Evolutionary conservation across 1,139 yeast species (phyloP).

Genomic region (Chernovozyma sophiae-reginae): DNA sequence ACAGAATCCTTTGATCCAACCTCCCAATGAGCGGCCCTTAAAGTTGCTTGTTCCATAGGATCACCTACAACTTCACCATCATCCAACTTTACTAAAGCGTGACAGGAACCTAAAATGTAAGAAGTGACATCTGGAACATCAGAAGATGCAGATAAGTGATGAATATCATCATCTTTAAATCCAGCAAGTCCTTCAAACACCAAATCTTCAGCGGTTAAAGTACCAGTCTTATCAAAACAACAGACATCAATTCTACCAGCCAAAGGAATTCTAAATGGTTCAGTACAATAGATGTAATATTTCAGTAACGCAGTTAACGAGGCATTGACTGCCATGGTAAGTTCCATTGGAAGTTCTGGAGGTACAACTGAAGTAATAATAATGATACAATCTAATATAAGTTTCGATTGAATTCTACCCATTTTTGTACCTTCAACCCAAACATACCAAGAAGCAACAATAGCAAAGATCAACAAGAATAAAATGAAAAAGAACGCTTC

Average conservation of each 20-base stretch:
- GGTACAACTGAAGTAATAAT: conserved; percentile 98
- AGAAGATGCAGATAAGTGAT: conserved; percentile 54
- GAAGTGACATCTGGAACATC: conserved; percentile 64
- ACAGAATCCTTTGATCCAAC: conserved; percentile 73
- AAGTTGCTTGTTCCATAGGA: conserved; percentile 97
- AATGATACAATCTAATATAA: conserved; percentile 90
- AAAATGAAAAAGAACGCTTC: conserved; percentile 91
- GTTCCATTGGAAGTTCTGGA: conserved; percentile 98
- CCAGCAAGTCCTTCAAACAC: conserved; percentile 97
- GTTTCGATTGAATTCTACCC: conserved; percentile 93
- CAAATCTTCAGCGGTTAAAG: conserved; percentile 94
- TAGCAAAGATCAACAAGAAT: conserved; percentile 84
- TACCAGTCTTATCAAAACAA: conserved; percentile 98
- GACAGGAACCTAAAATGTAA: conserved; percentile 87
- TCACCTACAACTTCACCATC: conserved; percentile 98
- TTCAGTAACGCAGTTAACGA: conserved; percentile 86
- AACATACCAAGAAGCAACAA: conserved; percentile 96
- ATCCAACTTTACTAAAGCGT: conserved; percentile 87
- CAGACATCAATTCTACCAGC: conserved; percentile 98
- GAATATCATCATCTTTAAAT: conserved; percentile 50
- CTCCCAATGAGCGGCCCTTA: conserved; percentile 82
- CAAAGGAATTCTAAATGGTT: conserved; percentile 95
- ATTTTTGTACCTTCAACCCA: conserved; percentile 96
- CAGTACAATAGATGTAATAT: conserved; percentile 91
- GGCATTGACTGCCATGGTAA: conserved; percentile 95